A percentile compares a stretch with the other conserved stretches of the same genome.
phyloP scores from a whole-genome alignment of 2,329 filamentous ascomycete species.

The Cladosporium sp. region DNA sequence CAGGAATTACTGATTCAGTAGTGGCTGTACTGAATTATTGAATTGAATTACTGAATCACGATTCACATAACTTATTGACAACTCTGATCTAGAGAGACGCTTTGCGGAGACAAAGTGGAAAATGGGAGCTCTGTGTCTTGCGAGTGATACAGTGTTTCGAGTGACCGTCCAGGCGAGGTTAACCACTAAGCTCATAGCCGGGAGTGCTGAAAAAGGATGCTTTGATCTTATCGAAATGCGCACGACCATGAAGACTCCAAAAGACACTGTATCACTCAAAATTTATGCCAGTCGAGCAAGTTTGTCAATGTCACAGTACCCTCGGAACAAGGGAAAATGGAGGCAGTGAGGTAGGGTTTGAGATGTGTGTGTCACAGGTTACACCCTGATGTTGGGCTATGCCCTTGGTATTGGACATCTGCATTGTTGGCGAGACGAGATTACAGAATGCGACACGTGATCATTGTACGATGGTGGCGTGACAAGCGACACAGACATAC shows the following conservation, averaged over 20 bases:
- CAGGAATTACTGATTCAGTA: too few species aligned
- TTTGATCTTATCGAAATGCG: neutral
- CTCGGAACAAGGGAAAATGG: neutral
- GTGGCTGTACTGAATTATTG: too few species aligned
- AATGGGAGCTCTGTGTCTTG: slow-evolving; percentile 8
- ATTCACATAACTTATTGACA: too few species aligned
- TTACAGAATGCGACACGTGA: too few species aligned
- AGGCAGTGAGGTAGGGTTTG: neutral
- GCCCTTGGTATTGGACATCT: too few species aligned
- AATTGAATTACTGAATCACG: too few species aligned
- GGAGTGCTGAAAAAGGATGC: neutral
- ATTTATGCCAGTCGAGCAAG: neutral
- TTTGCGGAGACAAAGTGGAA: slow-evolving; percentile 5
- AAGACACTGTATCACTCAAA: neutral
- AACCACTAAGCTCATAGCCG: slow-evolving; percentile 31
- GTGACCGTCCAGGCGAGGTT: slow-evolving; percentile 27
- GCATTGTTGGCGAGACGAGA: too few species aligned
- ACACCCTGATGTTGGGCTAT: too few species aligned
- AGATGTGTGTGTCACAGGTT: too few species aligned
- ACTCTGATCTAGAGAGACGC: neutral
- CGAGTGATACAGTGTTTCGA: slow-evolving; percentile 24
- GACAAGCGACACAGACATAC: too few species aligned
- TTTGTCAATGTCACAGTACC: neutral
- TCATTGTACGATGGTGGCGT: too few species aligned
- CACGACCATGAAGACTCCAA: neutral